These are phyloP conservation scores for Oryza punctata DNA, from an alignment of 176 grass and related monocot genomes.

Conservation along the genomic window DNA sequence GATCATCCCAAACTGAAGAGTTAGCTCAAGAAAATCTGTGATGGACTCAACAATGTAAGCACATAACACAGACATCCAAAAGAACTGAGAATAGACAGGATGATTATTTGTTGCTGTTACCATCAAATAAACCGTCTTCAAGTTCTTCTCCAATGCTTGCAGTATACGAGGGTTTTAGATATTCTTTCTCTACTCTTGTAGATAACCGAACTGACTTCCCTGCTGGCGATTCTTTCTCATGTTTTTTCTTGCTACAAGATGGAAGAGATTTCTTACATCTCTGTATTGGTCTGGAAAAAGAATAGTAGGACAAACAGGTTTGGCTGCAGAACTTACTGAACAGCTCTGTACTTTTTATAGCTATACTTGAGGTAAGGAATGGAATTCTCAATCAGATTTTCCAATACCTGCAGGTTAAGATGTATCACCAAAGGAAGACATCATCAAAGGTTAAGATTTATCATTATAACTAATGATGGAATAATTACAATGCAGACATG, in stretches of 20 bases:
- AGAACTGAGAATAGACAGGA: slow-evolving; percentile 10
- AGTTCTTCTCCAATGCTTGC: slow-evolving; percentile 89
- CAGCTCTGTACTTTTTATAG: slow-evolving; percentile 93
- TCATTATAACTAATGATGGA: slow-evolving; percentile 1
- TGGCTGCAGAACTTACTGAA: slow-evolving; percentile 72
- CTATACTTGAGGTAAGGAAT: slow-evolving; percentile 94
- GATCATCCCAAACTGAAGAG: slow-evolving; percentile 99
- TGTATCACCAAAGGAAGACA: slow-evolving; percentile 22
- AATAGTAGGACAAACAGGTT: slow-evolving; percentile 27
- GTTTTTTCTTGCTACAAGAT: slow-evolving; percentile 85
- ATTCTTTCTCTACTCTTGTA: slow-evolving; percentile 97
- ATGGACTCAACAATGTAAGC: slow-evolving; percentile 32
- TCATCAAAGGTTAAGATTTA: too few species aligned
- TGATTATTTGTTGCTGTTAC: slow-evolving; percentile 50
- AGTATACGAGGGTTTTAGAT: slow-evolving; percentile 84
- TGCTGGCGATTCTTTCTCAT: slow-evolving; percentile 72
- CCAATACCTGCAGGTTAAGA: slow-evolving; percentile 67
- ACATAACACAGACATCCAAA: slow-evolving; percentile 24
- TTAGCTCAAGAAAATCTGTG: slow-evolving; percentile 88
- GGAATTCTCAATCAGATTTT: slow-evolving; percentile 97
- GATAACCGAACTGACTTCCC: slow-evolving; percentile 64
- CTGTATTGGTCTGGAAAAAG: slow-evolving; percentile 5
- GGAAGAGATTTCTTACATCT: slow-evolving; percentile 19
- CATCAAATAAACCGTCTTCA: slow-evolving; percentile 99
- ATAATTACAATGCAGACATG: slow-evolving; percentile 26